Conservation (phyloP, 2,329 filamentous ascomycete genomes). For the Neofusicoccum umdonicola region DNA sequence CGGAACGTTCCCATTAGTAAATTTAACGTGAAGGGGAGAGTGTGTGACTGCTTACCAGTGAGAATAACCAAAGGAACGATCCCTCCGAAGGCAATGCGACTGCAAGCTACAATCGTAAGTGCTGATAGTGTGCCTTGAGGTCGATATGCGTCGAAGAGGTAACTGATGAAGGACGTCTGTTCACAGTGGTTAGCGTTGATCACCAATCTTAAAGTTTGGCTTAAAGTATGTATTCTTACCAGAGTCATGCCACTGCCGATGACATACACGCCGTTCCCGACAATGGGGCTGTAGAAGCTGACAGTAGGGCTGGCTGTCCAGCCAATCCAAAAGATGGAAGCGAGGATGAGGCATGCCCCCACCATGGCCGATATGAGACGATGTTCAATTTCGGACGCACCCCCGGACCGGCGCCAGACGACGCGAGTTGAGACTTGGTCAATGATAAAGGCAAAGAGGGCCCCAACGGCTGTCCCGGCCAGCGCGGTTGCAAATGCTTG, state of each 20-base stretch:
- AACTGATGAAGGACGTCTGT: too few relatives aligned
- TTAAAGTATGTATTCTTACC: too few relatives aligned
- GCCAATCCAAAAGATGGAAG: slow-evolving; percentile 37
- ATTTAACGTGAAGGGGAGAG: too few relatives aligned
- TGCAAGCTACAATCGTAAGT: too few relatives aligned
- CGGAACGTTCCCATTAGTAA: too few relatives aligned
- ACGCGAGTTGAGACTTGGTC: slow-evolving; percentile 21
- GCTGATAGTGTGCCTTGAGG: too few relatives aligned
- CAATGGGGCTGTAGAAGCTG: slow-evolving; percentile 29
- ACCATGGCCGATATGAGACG: slow-evolving; percentile 36
- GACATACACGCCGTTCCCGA: slow-evolving; percentile 33
- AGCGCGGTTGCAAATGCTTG: slow-evolving; percentile 35
- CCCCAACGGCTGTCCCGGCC: slow-evolving; percentile 30
- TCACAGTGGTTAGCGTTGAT: too few relatives aligned
- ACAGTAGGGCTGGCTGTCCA: slow-evolving; percentile 31
- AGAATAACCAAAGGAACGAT: too few relatives aligned
- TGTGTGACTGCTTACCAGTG: too few relatives aligned
- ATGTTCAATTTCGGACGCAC: slow-evolving; percentile 28
- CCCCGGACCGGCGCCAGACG: slow-evolving; percentile 21
- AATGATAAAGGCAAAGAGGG: slow-evolving; percentile 26
- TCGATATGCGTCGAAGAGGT: too few relatives aligned
- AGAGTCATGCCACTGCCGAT: slow-evolving; percentile 24
- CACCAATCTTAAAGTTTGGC: too few relatives aligned
- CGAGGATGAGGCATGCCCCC: slow-evolving; percentile 30
- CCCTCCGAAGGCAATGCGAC: too few relatives aligned